phyloP scores from a whole-genome alignment of 495 filamentous ascomycete genomes.

The Xylaria telfairii region DNA sequence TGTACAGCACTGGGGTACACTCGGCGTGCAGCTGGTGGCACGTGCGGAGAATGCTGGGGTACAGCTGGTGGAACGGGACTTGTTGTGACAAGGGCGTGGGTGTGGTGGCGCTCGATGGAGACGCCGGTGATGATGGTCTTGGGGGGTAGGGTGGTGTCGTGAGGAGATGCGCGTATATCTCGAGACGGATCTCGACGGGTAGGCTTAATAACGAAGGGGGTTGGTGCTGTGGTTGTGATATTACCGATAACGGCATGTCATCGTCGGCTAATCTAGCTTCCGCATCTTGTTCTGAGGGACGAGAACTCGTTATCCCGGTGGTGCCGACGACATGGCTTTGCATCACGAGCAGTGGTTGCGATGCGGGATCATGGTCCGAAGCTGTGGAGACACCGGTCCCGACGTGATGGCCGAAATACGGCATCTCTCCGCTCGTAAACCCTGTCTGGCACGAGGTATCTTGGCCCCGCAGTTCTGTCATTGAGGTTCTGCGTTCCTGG shows the following conservation, averaged over 20 bases:
- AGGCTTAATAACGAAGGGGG: constrained; percentile 47
- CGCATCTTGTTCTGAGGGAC: background rate
- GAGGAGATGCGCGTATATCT: constrained; percentile 56
- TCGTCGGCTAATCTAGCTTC: background rate
- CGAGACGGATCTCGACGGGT: constrained; percentile 57
- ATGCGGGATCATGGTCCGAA: background rate
- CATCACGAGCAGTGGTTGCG: background rate
- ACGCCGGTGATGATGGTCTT: background rate
- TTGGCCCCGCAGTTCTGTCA: constrained; percentile 6
- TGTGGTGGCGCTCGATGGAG: background rate
- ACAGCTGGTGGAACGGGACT: constrained; percentile 29
- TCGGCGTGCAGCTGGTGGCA: constrained; percentile 50
- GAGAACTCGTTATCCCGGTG: background rate
- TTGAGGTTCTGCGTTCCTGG: background rate
- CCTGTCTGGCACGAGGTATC: background rate
- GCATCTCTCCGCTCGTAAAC: background rate
- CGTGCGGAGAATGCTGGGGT: constrained; percentile 50
- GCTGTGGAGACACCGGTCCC: constrained; percentile 1
- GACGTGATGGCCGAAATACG: background rate
- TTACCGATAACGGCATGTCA: background rate
- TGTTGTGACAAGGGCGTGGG: constrained; percentile 22
- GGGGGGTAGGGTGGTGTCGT: constrained; percentile 17
- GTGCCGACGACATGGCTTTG: background rate
- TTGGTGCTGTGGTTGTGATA: background rate
- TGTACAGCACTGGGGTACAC: constrained; percentile 55